A percentile compares a stretch with the other conserved stretches of the same genome.
These are phyloP conservation scores for Ensete glaucum DNA, from an alignment of 176 grass and related monocot genomes.

Conservation along the genomic window DNA sequence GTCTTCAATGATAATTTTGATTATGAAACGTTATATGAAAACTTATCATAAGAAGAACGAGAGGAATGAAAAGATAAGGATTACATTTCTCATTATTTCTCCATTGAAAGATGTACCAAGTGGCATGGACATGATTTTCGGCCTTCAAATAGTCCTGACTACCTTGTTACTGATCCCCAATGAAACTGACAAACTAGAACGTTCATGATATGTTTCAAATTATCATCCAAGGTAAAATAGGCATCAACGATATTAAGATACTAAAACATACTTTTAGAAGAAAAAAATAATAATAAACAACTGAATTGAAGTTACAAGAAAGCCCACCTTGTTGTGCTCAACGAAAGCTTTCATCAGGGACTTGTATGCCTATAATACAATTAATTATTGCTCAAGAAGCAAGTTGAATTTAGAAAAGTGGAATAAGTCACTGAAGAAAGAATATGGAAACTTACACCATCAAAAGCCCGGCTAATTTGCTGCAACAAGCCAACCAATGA, in stretches of 20 bases:
- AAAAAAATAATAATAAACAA: neutral
- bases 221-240: neutral
- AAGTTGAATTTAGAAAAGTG: neutral
- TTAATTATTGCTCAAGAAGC: neutral
- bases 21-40: no score
- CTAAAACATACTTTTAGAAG: neutral
- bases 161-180: neutral
- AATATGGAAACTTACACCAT: conserved; percentile 48
- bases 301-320: conserved; percentile 12
- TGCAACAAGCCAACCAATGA: conserved; percentile 71
- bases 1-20: no score
- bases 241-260: neutral
- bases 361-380: conserved; percentile 72
- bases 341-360: conserved; percentile 91
- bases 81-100: neutral
- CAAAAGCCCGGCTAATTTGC: conserved; percentile 73
- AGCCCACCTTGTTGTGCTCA: conserved; percentile 92
- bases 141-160: neutral
- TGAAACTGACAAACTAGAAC: neutral
- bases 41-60: no score
- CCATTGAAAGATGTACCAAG: neutral
- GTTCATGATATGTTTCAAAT: neutral
- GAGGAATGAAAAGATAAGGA: no score
- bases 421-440: neutral
- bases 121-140: neutral